phyloP scores from a whole-genome alignment of 164 flowering plant species.

The Dillenia turbinata region DNA sequence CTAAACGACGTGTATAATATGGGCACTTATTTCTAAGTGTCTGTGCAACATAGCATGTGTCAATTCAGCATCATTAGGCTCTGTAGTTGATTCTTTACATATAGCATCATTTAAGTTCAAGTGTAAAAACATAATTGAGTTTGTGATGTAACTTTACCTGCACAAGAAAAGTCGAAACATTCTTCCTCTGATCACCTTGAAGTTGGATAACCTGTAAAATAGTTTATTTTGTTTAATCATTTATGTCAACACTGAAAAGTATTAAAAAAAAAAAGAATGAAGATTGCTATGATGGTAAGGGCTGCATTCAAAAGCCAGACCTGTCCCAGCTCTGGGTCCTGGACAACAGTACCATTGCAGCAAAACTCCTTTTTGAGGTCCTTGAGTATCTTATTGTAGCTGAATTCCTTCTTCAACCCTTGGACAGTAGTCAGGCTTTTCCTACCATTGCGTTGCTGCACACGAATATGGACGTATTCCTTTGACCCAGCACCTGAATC shows the following conservation, averaged over 20 bases:
- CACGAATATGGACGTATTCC: constrained; percentile 38
- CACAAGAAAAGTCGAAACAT: constrained; percentile 36
- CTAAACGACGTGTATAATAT: no score
- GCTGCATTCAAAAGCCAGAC: constrained; percentile 5
- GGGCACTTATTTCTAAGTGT: no score
- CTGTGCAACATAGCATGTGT: no score
- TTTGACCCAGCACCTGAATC: constrained; percentile 42
- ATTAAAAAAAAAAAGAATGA: background rate
- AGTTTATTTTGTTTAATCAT: no score
- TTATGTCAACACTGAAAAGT: background rate
- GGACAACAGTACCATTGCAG: constrained; percentile 44
- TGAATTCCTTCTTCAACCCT: constrained; percentile 33
- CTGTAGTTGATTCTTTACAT: no score
- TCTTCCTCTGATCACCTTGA: constrained; percentile 37
- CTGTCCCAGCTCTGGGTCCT: constrained; percentile 42
- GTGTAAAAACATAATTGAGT: no score
- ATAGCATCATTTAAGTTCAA: no score
- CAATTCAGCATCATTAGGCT: no score
- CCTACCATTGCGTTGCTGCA: constrained; percentile 41
- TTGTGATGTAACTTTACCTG: constrained; percentile 15
- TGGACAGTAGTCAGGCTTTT: constrained; percentile 44
- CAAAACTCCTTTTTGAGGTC: constrained; percentile 36
- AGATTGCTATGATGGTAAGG: background rate
- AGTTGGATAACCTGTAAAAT: constrained; percentile 30
- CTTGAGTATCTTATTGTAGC: constrained; percentile 42